A percentile compares a stretch with the other conserved stretches of the same genome.
These are phyloP conservation scores for Fusarium coffeatum DNA, from an alignment of 2,329 filamentous ascomycete genomes.

Conservation along the genomic window DNA sequence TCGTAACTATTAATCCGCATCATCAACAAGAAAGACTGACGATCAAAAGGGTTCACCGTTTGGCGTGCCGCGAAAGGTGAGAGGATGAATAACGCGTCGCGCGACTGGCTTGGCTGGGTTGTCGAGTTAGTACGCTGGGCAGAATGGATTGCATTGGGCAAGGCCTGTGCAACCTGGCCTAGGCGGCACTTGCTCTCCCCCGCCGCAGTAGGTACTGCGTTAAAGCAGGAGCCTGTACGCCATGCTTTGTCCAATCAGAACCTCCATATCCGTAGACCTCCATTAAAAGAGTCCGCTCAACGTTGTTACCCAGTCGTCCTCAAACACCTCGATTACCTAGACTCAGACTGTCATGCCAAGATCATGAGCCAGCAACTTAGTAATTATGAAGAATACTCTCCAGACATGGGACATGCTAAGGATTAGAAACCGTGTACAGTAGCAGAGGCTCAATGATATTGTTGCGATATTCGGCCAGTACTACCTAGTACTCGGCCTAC, in stretches of 20 bases:
- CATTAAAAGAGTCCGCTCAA: not conserved
- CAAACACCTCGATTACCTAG: not conserved
- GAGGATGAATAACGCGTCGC: slow-evolving; percentile 44
- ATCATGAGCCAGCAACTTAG: not conserved
- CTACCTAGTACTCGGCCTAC: not conserved
- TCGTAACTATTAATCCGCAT: slow-evolving; percentile 20
- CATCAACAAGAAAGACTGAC: slow-evolving; percentile 11
- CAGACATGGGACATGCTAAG: not conserved
- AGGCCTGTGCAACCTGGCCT: slow-evolving; percentile 16
- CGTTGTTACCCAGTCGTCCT: not conserved
- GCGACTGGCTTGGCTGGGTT: slow-evolving; percentile 28
- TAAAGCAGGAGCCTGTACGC: not conserved
- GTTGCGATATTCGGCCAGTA: no score
- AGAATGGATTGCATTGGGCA: not conserved
- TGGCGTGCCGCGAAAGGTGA: slow-evolving; percentile 34
- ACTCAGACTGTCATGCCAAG: not conserved
- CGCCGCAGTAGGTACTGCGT: not conserved
- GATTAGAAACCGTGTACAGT: not conserved
- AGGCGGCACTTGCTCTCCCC: not conserved
- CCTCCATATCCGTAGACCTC: not conserved
- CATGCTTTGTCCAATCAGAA: not conserved
- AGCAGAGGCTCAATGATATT: not conserved
- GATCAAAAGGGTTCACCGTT: slow-evolving; percentile 9
- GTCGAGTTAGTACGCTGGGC: slow-evolving; percentile 15
- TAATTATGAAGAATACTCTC: not conserved